Conservation (phyloP, 1,284 basidiomycete genomes). For the Xerocomus amazonicus region DNA sequence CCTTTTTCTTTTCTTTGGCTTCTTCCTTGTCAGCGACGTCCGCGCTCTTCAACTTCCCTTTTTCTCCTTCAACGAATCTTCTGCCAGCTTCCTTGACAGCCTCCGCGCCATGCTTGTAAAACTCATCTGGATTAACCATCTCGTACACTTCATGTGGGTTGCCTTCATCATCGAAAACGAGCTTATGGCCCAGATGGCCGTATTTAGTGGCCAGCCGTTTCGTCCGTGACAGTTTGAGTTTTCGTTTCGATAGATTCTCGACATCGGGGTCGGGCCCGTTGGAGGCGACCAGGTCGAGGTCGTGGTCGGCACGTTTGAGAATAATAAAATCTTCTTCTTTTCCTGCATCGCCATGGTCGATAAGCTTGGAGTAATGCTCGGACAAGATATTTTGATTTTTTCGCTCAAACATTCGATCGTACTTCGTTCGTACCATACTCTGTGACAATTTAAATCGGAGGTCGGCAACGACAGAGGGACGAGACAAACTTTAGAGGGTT, state of each 20-base stretch:
- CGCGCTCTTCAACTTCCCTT: slow-evolving; percentile 63
- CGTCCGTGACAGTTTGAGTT: slow-evolving; percentile 68
- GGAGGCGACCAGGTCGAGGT: slow-evolving; percentile 59
- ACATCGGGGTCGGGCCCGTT: slow-evolving; percentile 37
- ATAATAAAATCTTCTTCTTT: slow-evolving; percentile 89
- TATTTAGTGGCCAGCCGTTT: slow-evolving; percentile 74
- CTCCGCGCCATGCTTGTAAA: slow-evolving; percentile 54
- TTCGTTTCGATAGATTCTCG: slow-evolving; percentile 49
- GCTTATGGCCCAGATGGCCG: slow-evolving; percentile 61
- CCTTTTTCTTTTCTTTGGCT: slow-evolving; percentile 83
- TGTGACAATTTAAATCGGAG: slow-evolving; percentile 13
- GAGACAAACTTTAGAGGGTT: slow-evolving; percentile 33
- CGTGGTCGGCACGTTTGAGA: slow-evolving; percentile 88
- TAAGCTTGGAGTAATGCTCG: slow-evolving; percentile 85
- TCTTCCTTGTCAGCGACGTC: slow-evolving; percentile 79
- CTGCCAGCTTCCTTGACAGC: slow-evolving; percentile 67
- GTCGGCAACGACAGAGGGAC: not conserved
- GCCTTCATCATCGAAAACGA: slow-evolving; percentile 87
- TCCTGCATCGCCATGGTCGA: slow-evolving; percentile 60
- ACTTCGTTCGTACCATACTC: slow-evolving; percentile 79
- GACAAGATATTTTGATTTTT: slow-evolving; percentile 95
- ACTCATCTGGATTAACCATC: slow-evolving; percentile 69
- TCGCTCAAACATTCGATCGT: slow-evolving; percentile 97
- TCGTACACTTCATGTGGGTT: slow-evolving; percentile 78
- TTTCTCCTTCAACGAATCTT: slow-evolving; percentile 71